A percentile compares a stretch with the other conserved stretches of the same genome.
Conservation (phyloP, 352 stramenopile species). For the Pythium aphanidermatum region DNA sequence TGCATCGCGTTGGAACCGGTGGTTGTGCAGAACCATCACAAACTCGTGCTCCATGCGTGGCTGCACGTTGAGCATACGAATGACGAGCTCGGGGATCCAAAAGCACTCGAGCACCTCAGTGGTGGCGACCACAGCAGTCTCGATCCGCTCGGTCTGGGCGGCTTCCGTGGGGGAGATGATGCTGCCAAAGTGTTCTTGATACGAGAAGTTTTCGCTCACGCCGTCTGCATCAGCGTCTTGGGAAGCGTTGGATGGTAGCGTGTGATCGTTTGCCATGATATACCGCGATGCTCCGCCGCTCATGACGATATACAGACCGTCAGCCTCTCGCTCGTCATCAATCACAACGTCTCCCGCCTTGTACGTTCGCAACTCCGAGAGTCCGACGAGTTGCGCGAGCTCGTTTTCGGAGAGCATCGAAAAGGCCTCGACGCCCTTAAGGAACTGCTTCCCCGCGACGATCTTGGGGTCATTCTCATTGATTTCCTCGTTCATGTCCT, state of each 20-base stretch:
- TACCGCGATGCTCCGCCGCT: conserved; percentile 33
- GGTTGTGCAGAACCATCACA: conserved; percentile 43
- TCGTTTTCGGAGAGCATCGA: conserved; percentile 51
- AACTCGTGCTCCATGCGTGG: conserved; percentile 57
- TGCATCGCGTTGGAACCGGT: conserved; percentile 14
- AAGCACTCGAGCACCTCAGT: conserved; percentile 40
- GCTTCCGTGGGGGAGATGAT: conserved; percentile 33
- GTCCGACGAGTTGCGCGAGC: conserved; percentile 39
- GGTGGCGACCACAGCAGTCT: conserved; percentile 28
- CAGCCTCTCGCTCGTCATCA: conserved; percentile 33
- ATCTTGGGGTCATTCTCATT: conserved; percentile 48
- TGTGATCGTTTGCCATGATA: neutral
- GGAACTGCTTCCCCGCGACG: conserved; percentile 45
- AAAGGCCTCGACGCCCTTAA: conserved; percentile 46
- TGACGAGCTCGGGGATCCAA: conserved; percentile 43
- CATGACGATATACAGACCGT: conserved; percentile 53
- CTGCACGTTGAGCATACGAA: conserved; percentile 59
- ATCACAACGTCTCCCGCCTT: conserved; percentile 36
- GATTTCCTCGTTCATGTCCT: conserved; percentile 47
- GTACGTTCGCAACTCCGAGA: conserved; percentile 36
- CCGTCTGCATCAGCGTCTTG: conserved; percentile 12
- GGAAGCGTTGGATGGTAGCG: neutral
- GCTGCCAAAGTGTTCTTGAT: conserved; percentile 54
- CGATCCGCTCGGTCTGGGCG: conserved; percentile 17
- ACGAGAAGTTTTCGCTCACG: conserved; percentile 28